Percentiles rank a stretch among this genome's conserved stretches.
These are phyloP conservation scores for Vigna reflexopilosa DNA, from an alignment of 306 rosid species.

Conservation along the genomic window DNA sequence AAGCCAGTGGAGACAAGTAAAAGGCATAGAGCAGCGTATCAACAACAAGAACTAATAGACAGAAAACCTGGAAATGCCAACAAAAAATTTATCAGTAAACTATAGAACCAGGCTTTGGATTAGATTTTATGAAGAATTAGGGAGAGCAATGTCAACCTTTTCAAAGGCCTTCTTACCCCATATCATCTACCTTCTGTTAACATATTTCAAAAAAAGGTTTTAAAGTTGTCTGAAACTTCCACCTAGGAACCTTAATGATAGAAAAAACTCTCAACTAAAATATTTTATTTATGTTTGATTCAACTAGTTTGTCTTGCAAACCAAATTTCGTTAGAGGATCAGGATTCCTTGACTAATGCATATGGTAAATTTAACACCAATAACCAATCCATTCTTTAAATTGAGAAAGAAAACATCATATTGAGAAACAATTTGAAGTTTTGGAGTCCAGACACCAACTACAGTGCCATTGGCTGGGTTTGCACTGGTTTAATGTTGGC, in stretches of 20 bases:
- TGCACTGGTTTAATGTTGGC: not conserved
- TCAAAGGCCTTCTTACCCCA: not conserved
- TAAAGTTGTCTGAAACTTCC: not conserved
- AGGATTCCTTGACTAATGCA: not conserved
- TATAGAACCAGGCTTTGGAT: not conserved
- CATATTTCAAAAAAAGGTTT: not conserved
- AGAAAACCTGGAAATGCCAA: conserved; percentile 64
- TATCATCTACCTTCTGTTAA: not conserved
- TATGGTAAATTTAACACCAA: not conserved
- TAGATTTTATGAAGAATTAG: not conserved
- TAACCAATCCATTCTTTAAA: not conserved
- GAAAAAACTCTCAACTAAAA: not conserved
- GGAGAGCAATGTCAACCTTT: not conserved
- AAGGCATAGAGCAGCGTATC: conserved; percentile 74
- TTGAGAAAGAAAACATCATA: not conserved
- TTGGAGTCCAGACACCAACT: not conserved
- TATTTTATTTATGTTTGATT: not conserved
- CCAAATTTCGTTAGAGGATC: not conserved
- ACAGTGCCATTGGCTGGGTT: not conserved
- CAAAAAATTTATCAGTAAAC: conserved; percentile 42
- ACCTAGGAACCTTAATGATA: not conserved
- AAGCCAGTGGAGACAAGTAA: conserved; percentile 74
- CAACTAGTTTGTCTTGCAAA: conserved; percentile 9
- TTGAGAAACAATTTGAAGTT: not conserved
- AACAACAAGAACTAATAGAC: conserved; percentile 70